Evolutionary conservation across 345 rosid species (phyloP), one percentile per base, ranked within the genome.

Genomic region (Ricinus communis): DNA sequence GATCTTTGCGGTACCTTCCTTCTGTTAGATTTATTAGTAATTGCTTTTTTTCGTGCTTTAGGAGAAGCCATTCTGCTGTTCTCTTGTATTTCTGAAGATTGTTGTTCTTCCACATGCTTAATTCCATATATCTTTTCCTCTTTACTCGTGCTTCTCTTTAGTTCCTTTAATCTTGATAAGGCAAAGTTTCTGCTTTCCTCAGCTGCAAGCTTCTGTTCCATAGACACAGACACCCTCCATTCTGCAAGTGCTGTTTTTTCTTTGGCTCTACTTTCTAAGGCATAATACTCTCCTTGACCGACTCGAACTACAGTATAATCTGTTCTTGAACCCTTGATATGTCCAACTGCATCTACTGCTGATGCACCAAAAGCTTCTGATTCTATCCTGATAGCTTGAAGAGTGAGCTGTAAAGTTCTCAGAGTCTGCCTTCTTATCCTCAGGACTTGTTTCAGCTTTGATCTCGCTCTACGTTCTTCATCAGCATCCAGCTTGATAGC

Each of bases 201-300:
- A 9, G 83, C 86, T 0, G 77, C 84, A 27, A 68, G 63, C 78
- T 72, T 85, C 81, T 85, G 89, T 56, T 88, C 87, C 45, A 46
- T 5, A 5, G 89, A 74, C 10, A 74, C 84, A 4, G 82, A 64
- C 21, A 88, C 62, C 57, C 85, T 71, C 93, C 87, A 76, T 11
- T 77, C 72, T 0, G 85, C 84, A 9, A 80, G 78, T 8, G 81
- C 72, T 31, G 68, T 65, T 62, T 83, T 85, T 56, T 88, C 87
- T 69, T 82, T 73, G 1, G 76, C 90, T 79, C 71, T 72, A 62
- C 73, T 59, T 57, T n/a, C 76, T 40, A 86, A 62, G 10, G 78
- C 81, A 38, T 49, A n/a, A 58, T 80, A 80, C 3, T 86, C 90
- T 43, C 77, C 70, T 14, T n/a, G 70, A 8, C 77, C 76, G 18